Conservation (phyloP, 768 basidiomycete genomes). For the Trametes cubensis region DNA sequence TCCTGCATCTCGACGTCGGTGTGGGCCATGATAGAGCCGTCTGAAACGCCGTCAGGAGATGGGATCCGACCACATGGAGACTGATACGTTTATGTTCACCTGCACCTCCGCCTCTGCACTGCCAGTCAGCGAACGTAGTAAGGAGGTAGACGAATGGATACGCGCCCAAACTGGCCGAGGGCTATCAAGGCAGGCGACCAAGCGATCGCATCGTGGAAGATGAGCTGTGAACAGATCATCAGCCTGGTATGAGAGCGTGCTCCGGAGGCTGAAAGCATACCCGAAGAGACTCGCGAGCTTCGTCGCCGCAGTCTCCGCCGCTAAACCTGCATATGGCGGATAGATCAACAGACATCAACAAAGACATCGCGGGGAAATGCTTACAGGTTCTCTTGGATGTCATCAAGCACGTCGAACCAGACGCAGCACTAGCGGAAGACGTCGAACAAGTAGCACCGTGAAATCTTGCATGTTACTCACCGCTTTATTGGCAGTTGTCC, state of each 20-base stretch:
- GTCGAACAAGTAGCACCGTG: background rate
- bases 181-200: constrained; percentile 22
- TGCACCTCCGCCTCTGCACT: constrained; percentile 33
- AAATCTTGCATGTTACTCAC: background rate
- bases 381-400: constrained; percentile 21
- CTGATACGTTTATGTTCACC: background rate
- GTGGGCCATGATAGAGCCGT: constrained; percentile 53
- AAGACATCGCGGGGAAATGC: background rate
- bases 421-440: constrained; percentile 13
- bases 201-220: constrained; percentile 34
- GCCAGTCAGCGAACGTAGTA: background rate
- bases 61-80: background rate
- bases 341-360: background rate
- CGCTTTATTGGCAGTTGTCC: constrained; percentile 21
- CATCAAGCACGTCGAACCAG: constrained; percentile 25
- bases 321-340: constrained; percentile 5
- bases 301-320: constrained; percentile 21
- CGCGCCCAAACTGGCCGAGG: constrained; percentile 18
- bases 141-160: background rate
- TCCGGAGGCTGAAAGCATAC: background rate
- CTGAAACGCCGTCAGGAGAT: constrained; percentile 29
- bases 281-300: constrained; percentile 19
- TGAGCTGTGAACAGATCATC: constrained; percentile 24
- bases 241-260: background rate
- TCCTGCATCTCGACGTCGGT: constrained; percentile 41